These are phyloP conservation scores for Xylaria bambusicola DNA, from an alignment of 495 filamentous ascomycete species.

Conservation along the genomic window DNA sequence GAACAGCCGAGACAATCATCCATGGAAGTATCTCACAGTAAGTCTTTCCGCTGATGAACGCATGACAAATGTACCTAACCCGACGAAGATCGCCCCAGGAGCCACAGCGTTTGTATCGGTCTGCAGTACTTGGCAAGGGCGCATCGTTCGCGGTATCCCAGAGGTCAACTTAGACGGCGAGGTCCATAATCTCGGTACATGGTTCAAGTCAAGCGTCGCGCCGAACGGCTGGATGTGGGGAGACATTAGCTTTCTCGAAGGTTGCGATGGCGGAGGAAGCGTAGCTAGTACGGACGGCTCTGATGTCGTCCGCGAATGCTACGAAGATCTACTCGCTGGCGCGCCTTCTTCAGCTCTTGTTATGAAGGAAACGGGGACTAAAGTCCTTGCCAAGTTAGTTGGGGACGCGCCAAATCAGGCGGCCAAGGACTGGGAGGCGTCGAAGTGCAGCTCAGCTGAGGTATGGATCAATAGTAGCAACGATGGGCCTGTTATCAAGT, in stretches of 20 bases:
- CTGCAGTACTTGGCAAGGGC: conserved; percentile 24
- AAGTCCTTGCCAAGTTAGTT: conserved; percentile 35
- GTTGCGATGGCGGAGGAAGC: conserved; percentile 43
- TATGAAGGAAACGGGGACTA: conserved; percentile 31
- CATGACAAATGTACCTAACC: not conserved
- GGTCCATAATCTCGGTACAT: conserved; percentile 25
- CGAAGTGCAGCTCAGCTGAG: conserved; percentile 1
- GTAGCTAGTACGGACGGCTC: conserved; percentile 39
- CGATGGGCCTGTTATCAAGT: conserved; percentile 4
- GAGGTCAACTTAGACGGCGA: conserved; percentile 23
- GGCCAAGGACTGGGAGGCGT: conserved; percentile 33
- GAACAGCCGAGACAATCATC: conserved; percentile 22
- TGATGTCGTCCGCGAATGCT: conserved; percentile 31
- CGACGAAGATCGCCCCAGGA: conserved; percentile 21
- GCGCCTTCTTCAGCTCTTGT: conserved; percentile 34
- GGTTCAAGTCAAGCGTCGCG: conserved; percentile 34
- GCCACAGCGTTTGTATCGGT: conserved; percentile 24
- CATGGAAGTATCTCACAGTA: conserved; percentile 29
- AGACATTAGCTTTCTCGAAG: conserved; percentile 42
- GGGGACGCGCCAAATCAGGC: conserved; percentile 37
- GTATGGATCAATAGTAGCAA: conserved; percentile 9
- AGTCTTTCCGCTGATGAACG: not conserved
- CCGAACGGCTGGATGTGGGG: conserved; percentile 40
- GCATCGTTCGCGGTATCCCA: conserved; percentile 25
- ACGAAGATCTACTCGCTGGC: conserved; percentile 29